These are phyloP conservation scores for Canavalia gladiata DNA, from an alignment of 306 rosid genomes.

Conservation along the genomic window DNA sequence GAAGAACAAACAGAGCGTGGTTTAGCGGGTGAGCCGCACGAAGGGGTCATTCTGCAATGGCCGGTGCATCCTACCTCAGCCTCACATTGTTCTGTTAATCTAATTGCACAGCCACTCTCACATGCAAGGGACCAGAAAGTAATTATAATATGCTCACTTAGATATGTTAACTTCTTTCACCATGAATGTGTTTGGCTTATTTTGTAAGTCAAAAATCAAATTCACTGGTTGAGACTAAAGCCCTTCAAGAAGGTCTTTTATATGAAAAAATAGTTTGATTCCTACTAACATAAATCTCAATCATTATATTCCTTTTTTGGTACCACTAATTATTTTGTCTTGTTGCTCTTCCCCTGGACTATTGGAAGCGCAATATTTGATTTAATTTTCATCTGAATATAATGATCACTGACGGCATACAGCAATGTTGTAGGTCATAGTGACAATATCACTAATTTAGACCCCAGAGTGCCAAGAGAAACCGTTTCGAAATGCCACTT, in stretches of 20 bases:
- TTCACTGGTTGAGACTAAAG: not conserved
- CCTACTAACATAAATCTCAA: not conserved
- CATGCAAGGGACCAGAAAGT: slow-evolving; percentile 32
- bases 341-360: no score
- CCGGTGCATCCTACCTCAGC: slow-evolving; percentile 37
- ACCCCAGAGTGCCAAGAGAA: not conserved
- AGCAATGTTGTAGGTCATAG: not conserved
- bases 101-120: slow-evolving; percentile 32
- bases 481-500: not conserved
- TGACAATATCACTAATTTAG: not conserved
- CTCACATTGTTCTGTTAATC: slow-evolving; percentile 44
- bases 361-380: no score
- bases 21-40: slow-evolving; percentile 74
- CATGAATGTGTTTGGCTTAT: not conserved
- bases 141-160: slow-evolving; percentile 15
- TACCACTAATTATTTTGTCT: no score
- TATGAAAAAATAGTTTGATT: not conserved
- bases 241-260: no score
- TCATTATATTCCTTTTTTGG: no score
- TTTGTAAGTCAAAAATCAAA: not conserved
- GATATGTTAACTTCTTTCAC: slow-evolving; percentile 1
- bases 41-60: slow-evolving; percentile 59
- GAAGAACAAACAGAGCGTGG: slow-evolving; percentile 57
- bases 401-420: not conserved
- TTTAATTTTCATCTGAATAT: not conserved